phyloP scores from a whole-genome alignment of 202 grass and related monocot genomes.

The Panicum virgatum region DNA sequence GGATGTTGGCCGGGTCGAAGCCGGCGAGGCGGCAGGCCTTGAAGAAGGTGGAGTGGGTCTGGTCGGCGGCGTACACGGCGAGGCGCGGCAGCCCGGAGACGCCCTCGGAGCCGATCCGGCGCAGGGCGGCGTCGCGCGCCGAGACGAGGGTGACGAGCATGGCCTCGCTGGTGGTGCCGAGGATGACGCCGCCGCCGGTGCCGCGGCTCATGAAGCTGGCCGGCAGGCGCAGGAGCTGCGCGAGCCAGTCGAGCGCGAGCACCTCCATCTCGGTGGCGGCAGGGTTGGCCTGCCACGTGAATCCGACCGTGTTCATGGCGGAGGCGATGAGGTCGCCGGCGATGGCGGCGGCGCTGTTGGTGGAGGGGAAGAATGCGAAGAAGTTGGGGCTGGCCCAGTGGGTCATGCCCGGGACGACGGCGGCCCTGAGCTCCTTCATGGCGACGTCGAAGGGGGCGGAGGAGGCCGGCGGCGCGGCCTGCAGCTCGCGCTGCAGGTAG shows the following conservation, averaged over 20 bases:
- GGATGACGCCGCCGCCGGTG: conserved; percentile 47
- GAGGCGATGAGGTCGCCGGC: background rate
- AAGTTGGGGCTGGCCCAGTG: conserved; percentile 62
- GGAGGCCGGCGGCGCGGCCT: background rate
- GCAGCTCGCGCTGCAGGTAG: conserved; percentile 38
- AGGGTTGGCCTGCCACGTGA: background rate
- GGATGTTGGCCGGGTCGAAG: conserved; percentile 50
- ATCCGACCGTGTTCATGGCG: background rate
- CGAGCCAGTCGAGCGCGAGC: background rate
- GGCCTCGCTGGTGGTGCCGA: conserved; percentile 55
- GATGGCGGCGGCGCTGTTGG: background rate
- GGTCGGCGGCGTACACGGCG: conserved; percentile 55
- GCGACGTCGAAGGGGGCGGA: conserved; percentile 44
- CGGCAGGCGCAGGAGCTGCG: too few relatives aligned
- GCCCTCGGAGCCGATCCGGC: background rate
- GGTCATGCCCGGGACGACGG: conserved; percentile 58
- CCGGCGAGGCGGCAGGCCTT: conserved; percentile 62
- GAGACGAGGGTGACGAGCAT: conserved; percentile 66
- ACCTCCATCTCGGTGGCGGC: background rate
- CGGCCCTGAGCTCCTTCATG: conserved; percentile 38
- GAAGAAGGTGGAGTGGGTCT: conserved; percentile 61
- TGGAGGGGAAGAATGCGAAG: background rate
- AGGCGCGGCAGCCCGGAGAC: conserved; percentile 22
- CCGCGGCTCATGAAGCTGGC: background rate
- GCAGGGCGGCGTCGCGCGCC: conserved; percentile 39